These are phyloP conservation scores for Musa schizocarpa DNA, from an alignment of 176 grass and related monocot species.

Conservation along the genomic window DNA sequence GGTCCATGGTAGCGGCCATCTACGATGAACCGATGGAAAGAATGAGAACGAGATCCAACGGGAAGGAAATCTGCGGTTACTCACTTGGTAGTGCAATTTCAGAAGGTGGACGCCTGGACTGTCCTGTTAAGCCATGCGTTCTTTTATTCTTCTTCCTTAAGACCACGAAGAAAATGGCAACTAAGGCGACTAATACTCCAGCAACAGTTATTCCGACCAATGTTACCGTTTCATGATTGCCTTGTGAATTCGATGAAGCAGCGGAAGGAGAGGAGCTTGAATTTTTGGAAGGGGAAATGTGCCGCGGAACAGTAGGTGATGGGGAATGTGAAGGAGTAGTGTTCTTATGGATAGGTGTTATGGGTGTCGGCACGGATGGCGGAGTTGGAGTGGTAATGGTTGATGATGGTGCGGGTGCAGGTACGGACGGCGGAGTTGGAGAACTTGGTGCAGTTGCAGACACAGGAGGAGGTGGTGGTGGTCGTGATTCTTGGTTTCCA, in stretches of 20 bases:
- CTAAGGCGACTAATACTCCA: slow-evolving; percentile 29
- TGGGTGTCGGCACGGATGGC: not conserved
- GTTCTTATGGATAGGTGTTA: not conserved
- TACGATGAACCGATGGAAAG: not conserved
- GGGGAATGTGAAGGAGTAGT: not conserved
- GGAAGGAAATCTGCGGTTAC: not conserved
- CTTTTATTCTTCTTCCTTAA: slow-evolving; percentile 17
- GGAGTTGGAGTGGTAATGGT: not conserved
- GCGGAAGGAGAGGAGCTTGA: not conserved
- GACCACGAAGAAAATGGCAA: slow-evolving; percentile 19
- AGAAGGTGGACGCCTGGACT: not conserved
- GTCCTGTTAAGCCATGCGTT: not conserved
- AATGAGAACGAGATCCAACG: not conserved
- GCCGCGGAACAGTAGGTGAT: not conserved
- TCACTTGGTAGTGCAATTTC: not conserved
- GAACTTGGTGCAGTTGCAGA: not conserved
- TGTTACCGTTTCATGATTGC: slow-evolving; percentile 6
- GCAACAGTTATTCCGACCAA: slow-evolving; percentile 33
- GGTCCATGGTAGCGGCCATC: not conserved
- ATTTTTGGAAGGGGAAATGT: not conserved
- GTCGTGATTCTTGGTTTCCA: not conserved
- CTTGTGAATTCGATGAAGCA: not conserved
- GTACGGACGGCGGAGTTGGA: not conserved
- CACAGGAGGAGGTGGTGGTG: not conserved
- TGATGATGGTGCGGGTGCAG: not conserved